Conservation (phyloP, 768 basidiomycete genomes). For the Podaxis rugospora region DNA sequence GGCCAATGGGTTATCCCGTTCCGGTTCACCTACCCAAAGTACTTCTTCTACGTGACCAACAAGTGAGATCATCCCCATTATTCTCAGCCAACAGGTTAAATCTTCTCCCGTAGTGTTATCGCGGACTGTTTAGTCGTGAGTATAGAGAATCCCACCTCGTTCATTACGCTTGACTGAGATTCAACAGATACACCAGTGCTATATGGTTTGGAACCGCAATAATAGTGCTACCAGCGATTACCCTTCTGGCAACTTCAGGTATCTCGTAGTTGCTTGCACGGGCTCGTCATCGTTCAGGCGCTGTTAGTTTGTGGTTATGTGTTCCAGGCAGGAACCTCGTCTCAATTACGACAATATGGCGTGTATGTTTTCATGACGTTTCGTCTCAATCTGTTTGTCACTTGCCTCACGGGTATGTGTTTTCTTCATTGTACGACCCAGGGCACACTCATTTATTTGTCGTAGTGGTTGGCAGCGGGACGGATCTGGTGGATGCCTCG, state of each 20-base stretch:
- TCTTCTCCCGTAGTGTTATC: background rate
- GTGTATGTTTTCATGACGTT: constrained; percentile 29
- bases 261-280: background rate
- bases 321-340: background rate
- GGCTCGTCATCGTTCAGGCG: background rate
- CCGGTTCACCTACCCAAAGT: background rate
- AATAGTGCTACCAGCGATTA: constrained; percentile 1
- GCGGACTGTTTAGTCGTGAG: constrained; percentile 3
- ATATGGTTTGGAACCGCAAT: constrained; percentile 6
- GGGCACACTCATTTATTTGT: background rate
- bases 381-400: constrained; percentile 29
- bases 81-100: background rate
- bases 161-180: background rate
- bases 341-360: constrained; percentile 22
- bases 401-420: constrained; percentile 26
- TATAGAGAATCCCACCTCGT: background rate
- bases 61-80: background rate
- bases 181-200: constrained; percentile 7
- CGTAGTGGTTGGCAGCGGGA: background rate
- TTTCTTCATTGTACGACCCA: background rate
- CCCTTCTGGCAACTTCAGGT: constrained; percentile 3
- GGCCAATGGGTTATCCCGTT: background rate
- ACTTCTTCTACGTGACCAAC: constrained; percentile 6
- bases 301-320: background rate
- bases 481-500: constrained; percentile 2